Base-by-base conservation (phyloP, 129 eudicot species). In the Chrysanthemum seticuspe region DNA sequence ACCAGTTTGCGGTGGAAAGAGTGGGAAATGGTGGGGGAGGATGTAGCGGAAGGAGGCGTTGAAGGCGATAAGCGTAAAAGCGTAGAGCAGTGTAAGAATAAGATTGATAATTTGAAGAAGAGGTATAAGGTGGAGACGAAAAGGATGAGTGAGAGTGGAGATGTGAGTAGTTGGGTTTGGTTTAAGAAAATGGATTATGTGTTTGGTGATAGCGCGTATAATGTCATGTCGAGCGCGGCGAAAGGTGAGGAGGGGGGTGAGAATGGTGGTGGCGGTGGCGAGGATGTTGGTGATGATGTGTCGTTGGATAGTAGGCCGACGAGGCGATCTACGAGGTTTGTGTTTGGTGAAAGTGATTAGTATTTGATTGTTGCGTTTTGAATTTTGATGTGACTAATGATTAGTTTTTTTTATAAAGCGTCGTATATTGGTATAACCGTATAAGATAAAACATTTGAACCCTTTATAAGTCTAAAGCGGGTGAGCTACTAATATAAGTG, bases 31-130 rank as follows among this genome's bases (percentile, higher is more conserved):
- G 87, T 79, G 68, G 78, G 62, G 47, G 78, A 74, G 14, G 18
- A 57, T 68, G 87, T 83, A 0, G 76, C 71, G 2, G 76, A 68
- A 51, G 70, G 64, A 0, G 55, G 75, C 3, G 87, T 72, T 13
- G 75, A 79, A 25, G 34, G 27, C 27, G 54, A 64, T 5, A 55
- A 71, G 67, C 71, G 67, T 9, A 83, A 83, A 76, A 83, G 81
- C 52, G 57, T 83, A 5, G 83, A 79, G 58, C 87, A 83, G 68
- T 83, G 87, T 16, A 83, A 83, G 78, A 83, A 83, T 52, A 83
- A 83, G 61, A 61, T 83, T 47, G 87, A 83, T 29, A 83, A 83
- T 79, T 60, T 83, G 81, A 83, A 83, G 78, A 83, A 79, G 15
- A 79, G 87, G 71, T 83, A 70, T 61, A 83, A 83, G 66, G 53